Evolutionary conservation across 768 basidiomycete genomes (phyloP).

Genomic region (Amanita exitialis): DNA sequence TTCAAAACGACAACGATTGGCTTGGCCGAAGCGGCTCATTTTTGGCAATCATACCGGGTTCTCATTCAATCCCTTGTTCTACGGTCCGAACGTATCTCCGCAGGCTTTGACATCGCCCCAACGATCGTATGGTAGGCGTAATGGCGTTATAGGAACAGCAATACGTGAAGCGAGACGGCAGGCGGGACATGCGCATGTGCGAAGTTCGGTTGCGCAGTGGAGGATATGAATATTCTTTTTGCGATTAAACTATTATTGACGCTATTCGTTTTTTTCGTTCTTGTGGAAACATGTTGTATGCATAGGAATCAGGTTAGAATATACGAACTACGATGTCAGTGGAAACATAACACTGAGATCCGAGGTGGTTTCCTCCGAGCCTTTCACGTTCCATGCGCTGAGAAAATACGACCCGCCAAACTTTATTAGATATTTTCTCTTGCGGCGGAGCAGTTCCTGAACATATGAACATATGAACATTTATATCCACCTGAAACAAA

Average conservation of each 20-base stretch:
- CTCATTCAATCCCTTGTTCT: slow-evolving; percentile 28
- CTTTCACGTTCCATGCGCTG: too few species aligned
- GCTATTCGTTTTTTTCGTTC: neutral
- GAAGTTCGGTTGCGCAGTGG: neutral
- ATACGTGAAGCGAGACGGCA: neutral
- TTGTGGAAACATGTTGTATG: neutral
- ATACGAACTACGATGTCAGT: neutral
- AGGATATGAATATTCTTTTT: neutral
- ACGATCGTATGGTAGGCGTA: neutral
- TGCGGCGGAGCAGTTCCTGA: too few species aligned
- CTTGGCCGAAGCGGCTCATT: slow-evolving; percentile 13
- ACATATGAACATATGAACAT: neutral
- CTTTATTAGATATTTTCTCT: too few species aligned
- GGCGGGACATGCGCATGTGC: neutral
- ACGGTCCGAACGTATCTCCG: slow-evolving; percentile 14
- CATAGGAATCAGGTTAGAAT: neutral
- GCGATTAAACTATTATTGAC: neutral
- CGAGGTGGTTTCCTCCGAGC: too few species aligned
- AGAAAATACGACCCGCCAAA: too few species aligned
- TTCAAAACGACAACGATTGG: neutral
- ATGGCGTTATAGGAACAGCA: neutral
- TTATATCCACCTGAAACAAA: neutral
- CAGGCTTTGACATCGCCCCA: slow-evolving; percentile 6
- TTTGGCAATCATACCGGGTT: slow-evolving; percentile 21
- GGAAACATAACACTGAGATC: too few species aligned